Evolutionary conservation across 2,329 filamentous ascomycete species (phyloP).

Genomic region (Claviceps arundinis): DNA sequence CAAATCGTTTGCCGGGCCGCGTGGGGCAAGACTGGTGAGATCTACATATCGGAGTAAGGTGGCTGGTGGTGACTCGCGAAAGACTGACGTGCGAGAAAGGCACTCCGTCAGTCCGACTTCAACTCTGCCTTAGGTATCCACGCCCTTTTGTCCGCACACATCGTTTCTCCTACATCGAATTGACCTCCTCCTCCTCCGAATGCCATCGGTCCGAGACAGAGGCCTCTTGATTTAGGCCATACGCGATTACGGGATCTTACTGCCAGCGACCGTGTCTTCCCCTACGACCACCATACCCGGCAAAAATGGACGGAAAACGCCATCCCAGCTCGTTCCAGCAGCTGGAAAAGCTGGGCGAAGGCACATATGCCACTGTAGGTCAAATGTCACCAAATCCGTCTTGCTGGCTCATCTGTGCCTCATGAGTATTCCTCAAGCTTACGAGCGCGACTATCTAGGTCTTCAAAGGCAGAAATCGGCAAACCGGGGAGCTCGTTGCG

Average conservation of each 20-base stretch:
- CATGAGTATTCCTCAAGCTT: slow-evolving; percentile 4
- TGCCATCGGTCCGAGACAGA: background rate
- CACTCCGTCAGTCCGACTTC: background rate
- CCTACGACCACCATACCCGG: slow-evolving; percentile 3
- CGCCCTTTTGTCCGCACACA: background rate
- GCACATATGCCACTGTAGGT: slow-evolving; percentile 85
- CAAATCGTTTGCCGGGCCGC: too few species aligned
- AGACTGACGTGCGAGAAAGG: too few species aligned
- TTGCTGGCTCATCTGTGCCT: background rate
- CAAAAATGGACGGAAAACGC: slow-evolving; percentile 73
- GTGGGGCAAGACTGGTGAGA: background rate
- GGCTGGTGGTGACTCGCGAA: too few species aligned
- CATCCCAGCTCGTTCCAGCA: slow-evolving; percentile 98
- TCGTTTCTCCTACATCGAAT: too few species aligned
- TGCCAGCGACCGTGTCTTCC: background rate
- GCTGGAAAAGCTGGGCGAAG: slow-evolving; percentile 96
- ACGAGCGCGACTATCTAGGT: slow-evolving; percentile 42
- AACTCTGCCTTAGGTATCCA: background rate
- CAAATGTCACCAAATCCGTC: background rate
- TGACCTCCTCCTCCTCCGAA: background rate
- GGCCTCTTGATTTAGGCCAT: background rate
- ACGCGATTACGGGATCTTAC: background rate
- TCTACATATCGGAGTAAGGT: too few species aligned
- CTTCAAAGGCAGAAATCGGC: slow-evolving; percentile 94
- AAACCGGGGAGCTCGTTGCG: slow-evolving; percentile 91